Base-by-base conservation (phyloP, 2,329 filamentous ascomycete genomes). In the Lecanicillium sp. region DNA sequence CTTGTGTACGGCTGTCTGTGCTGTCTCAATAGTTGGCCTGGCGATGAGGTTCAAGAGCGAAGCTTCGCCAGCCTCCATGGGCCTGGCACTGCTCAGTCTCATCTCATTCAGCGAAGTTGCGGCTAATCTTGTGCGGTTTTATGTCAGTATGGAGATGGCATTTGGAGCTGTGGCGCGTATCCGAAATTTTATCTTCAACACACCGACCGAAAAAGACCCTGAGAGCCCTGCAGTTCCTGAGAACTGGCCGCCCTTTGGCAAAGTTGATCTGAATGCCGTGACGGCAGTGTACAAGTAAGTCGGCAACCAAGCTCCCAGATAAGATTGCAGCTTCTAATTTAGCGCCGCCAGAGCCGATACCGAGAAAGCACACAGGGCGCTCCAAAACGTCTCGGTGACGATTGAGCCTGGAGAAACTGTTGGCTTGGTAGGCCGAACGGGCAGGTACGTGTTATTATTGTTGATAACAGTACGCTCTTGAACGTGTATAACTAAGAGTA, bases 1-100 rank as follows among this genome's bases (percentile, higher is more conserved):
- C 50, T 56, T 75, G 9, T 60, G 74, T 3, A 67, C 73, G 1
- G 67, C 70, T 1, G 66, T 56, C 2, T 62, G 75, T 21, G 71
- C 71, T 1, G 63, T 69, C 2, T 52, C 72, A 5, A 52, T 76
- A 4, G 67, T 77, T 14, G 60, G 66, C 9, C 58, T 75, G 3
- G 68, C 70, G 1, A 65, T 74, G 2, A 11, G 48, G 12, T 48
- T 55, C 51, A 35, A 44, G 10, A 20, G 36, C 48, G 19, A 30
- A 40, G 29, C 47, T 37, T 15, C 46, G 47, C n/a, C 46, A 35
- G 24, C 19, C 8, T 35, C 38, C 2, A 42, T 56, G 41, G 54
- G 51, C 3, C 24, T 56, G 8, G 49, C 54, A 3, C 17, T 56
- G 6, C 50, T 53, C 15, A 44, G n/a, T 44, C 55, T 57, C 10